Evolutionary conservation across 306 rosid genomes (phyloP).

Genomic region (Sesbania bispinosa): DNA sequence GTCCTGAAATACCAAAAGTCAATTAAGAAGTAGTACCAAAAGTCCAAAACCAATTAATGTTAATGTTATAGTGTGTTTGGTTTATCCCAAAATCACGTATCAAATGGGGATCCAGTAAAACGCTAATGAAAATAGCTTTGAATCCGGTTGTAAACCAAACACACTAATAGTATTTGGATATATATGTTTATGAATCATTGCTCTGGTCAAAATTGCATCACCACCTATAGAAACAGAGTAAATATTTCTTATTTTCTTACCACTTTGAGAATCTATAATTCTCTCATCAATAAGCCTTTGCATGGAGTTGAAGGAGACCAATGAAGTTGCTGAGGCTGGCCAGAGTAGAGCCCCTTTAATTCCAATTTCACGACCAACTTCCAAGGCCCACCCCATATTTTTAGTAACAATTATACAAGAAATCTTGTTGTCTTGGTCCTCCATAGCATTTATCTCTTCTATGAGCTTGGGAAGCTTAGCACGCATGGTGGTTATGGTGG

Average conservation of each 20-base stretch:
- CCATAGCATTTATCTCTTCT: conserved; percentile 21
- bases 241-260: conserved; percentile 9
- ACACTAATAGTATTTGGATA: no score
- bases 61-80: no score
- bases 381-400: conserved; percentile 45
- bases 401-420: conserved; percentile 38
- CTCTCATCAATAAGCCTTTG: conserved; percentile 42
- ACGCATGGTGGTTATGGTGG: conserved; percentile 36
- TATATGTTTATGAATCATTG: no score
- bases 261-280: conserved; percentile 25
- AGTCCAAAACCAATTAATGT: no score
- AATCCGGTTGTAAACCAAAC: no score
- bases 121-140: no score
- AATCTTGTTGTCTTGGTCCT: conserved; percentile 28
- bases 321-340: conserved; percentile 42
- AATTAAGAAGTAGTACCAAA: neutral
- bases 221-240: no score
- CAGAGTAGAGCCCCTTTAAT: conserved; percentile 38
- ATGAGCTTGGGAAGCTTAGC: conserved; percentile 44
- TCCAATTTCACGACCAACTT: conserved; percentile 39
- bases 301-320: conserved; percentile 26
- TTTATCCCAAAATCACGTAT: no score
- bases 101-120: no score
- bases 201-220: no score
- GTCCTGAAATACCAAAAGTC: conserved; percentile 23